Evolutionary conservation across 208 protist species (phyloP).

Genomic region (Acanthamoeba sp.): DNA sequence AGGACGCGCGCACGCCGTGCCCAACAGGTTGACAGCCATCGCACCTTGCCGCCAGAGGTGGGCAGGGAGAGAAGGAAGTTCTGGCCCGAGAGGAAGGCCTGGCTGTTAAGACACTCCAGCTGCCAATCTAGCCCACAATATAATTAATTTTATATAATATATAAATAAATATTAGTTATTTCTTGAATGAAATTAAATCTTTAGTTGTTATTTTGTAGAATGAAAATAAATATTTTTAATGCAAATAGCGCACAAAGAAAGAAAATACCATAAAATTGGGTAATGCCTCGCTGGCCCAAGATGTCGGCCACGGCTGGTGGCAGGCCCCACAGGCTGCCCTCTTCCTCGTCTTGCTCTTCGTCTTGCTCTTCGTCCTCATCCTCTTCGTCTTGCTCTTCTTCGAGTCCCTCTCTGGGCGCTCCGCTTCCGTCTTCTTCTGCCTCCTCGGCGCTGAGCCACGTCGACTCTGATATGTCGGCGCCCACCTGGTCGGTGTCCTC

Average conservation of each 20-base stretch:
- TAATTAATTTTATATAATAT: too few species aligned
- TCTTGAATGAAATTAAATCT: too few species aligned
- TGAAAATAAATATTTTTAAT: too few species aligned
- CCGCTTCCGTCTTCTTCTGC: too few species aligned
- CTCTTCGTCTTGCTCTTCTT: too few species aligned
- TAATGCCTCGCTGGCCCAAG: background rate
- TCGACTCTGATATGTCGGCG: slow-evolving; percentile 16
- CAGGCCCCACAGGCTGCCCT: background rate
- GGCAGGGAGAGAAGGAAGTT: slow-evolving; percentile 34
- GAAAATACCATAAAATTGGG: slow-evolving; percentile 5
- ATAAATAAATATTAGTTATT: too few species aligned
- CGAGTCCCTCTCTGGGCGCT: too few species aligned
- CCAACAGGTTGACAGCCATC: too few species aligned
- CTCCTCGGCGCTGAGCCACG: background rate
- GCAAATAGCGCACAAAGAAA: background rate
- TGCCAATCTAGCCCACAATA: background rate
- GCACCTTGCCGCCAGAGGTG: slow-evolving; percentile 15
- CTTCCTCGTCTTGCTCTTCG: background rate
- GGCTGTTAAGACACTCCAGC: slow-evolving; percentile 2
- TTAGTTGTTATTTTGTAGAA: too few species aligned
- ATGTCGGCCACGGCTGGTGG: background rate
- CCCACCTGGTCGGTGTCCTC: background rate
- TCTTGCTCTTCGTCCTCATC: background rate
- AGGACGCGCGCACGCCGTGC: background rate
- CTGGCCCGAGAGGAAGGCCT: background rate